Percentiles rank a stretch among this genome's conserved stretches.
Conservation (phyloP, 345 rosid genomes). For the Gossypium arboreum region DNA sequence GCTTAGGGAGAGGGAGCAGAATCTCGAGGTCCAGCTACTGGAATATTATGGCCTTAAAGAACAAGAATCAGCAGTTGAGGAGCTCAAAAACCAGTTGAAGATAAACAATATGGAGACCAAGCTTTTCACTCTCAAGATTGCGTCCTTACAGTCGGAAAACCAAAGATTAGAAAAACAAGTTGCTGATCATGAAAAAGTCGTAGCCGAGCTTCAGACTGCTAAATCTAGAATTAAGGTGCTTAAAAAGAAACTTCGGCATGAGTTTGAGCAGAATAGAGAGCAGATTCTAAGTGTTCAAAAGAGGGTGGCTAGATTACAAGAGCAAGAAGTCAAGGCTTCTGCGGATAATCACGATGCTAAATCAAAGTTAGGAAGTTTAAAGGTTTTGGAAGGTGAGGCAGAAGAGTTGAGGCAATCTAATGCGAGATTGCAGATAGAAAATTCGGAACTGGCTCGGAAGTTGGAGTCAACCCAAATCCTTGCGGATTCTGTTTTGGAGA, state of each 20-base stretch:
- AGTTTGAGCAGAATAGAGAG: constrained; percentile 66
- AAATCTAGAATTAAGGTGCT: constrained; percentile 51
- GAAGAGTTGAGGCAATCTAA: constrained; percentile 63
- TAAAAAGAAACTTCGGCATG: constrained; percentile 60
- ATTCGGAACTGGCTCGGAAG: constrained; percentile 49
- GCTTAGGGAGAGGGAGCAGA: constrained; percentile 71
- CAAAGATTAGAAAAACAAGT: constrained; percentile 53
- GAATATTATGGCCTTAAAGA: constrained; percentile 79
- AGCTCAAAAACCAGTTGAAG: constrained; percentile 76
- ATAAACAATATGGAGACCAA: constrained; percentile 65
- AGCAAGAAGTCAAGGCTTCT: constrained; percentile 43
- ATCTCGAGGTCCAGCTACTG: constrained; percentile 65
- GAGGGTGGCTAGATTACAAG: constrained; percentile 58
- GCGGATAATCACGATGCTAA: constrained; percentile 28
- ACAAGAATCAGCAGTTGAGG: constrained; percentile 63
- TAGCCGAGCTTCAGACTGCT: constrained; percentile 53
- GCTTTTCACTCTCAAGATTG: constrained; percentile 63
- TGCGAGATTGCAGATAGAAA: constrained; percentile 49
- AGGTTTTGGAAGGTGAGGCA: constrained; percentile 56
- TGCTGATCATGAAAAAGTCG: constrained; percentile 45
- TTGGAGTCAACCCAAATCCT: constrained; percentile 59
- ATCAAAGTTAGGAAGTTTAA: constrained; percentile 46
- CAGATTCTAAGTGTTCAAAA: constrained; percentile 61
- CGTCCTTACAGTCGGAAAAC: constrained; percentile 66
- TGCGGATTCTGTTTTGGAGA: constrained; percentile 54